Evolutionary conservation across 345 rosid genomes (phyloP).

Genomic region (Eucalyptus regnans): DNA sequence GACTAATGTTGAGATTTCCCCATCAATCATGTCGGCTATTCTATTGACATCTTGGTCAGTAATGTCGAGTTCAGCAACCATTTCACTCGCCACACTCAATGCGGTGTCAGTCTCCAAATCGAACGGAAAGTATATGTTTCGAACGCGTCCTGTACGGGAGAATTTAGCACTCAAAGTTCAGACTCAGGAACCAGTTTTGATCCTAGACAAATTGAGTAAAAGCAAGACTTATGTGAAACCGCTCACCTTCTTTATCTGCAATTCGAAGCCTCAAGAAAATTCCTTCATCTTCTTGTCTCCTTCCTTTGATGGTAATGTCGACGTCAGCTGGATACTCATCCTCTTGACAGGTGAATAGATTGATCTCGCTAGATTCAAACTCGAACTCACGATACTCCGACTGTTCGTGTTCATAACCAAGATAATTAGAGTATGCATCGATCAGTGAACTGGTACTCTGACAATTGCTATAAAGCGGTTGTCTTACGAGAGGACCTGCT

Average conservation of each 20-base stretch:
- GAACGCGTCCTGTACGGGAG: constrained; percentile 39
- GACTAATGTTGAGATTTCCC: constrained; percentile 55
- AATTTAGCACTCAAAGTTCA: background rate
- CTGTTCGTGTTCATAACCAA: constrained; percentile 14
- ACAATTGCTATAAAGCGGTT: constrained; percentile 14
- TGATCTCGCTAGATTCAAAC: constrained; percentile 33
- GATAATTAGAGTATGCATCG: constrained; percentile 14
- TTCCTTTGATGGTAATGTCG: constrained; percentile 74
- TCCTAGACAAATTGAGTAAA: background rate
- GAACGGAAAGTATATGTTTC: constrained; percentile 88
- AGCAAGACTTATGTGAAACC: background rate
- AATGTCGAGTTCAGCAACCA: constrained; percentile 83
- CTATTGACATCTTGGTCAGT: constrained; percentile 65
- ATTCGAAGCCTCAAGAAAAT: constrained; percentile 79
- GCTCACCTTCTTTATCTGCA: constrained; percentile 75
- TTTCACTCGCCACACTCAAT: constrained; percentile 69
- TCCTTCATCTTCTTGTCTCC: constrained; percentile 50
- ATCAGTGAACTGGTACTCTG: constrained; percentile 4
- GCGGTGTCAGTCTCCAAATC: constrained; percentile 67
- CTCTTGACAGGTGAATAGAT: constrained; percentile 47
- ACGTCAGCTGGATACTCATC: constrained; percentile 33
- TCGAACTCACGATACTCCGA: constrained; percentile 28
- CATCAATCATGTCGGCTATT: constrained; percentile 88
- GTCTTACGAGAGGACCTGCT: constrained; percentile 27
- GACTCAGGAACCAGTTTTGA: background rate